Evolutionary conservation across 2,329 filamentous ascomycete species (phyloP), one percentile per base, ranked within the genome.

Genomic region (Pestalotiopsis sp.): DNA sequence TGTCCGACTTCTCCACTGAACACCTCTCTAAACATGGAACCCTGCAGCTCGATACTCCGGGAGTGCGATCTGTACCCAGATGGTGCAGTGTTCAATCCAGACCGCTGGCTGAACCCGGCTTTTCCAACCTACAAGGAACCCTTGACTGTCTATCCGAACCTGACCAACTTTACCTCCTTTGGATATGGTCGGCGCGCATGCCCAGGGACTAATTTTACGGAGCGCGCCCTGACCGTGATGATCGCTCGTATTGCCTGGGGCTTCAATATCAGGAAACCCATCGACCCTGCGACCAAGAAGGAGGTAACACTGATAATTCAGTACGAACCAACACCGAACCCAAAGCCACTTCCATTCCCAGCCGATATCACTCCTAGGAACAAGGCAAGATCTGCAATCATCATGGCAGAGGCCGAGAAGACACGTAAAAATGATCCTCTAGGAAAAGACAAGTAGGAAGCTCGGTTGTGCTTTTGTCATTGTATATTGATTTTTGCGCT

Each of bases 161-260:
- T 79, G 11, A 68, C 70, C 9, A 80, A 81, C 66, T 77, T 72
- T 65, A 74, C 75, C 11, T 72, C 75, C 64, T 85, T 87, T 69
- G 85, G 84, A 0, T 85, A 83, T 69, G 84, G 85, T 0, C 76
- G 84, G 4, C 77, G 85, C 4, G 78, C 83, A 1, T 81, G 80
- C 40, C 80, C 76, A 41, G 76, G 76, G n/a, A 61, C 75, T 11
- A 72, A 73, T 36, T 72, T 78, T 60, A 76, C 76, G 9, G 76
- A 78, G 66, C 73, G 76, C 45, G 73, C 76, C 40, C 67, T 78
- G 11, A 74, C 73, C 38, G 70, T 77, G 9, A 69, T 72, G 68
- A 73, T 75, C 69, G 75, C 74, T 36, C 81, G 77, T 65, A 78
- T 77, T 57, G 78, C 78, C 62, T 63, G 57, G 66, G 57, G 31